Evolutionary conservation across 352 stramenopile species (phyloP), one percentile per base, ranked within the genome.

Genomic region (Phytophthora capsici): DNA sequence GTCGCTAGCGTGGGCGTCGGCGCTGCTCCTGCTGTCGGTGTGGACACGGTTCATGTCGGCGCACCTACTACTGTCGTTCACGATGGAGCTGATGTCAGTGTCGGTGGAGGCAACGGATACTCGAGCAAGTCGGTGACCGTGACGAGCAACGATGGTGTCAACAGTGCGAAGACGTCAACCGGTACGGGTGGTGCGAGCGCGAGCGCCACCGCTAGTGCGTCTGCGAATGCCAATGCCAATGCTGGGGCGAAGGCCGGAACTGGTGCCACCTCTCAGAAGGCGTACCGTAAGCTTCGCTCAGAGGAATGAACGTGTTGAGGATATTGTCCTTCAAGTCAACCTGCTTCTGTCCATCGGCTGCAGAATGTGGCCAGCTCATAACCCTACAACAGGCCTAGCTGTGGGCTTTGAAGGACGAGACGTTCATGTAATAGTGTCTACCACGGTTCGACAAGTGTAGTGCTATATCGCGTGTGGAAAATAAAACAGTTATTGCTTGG

Each of bases 201-300:
- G 7, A 59, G 25, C 8, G 51, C 51, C 38, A 41, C 36, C 8
- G 51, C 51, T 3, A 59, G 34, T 16, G 37, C 50, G 9, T 46
- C 34, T 40, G 51, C 51, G 20, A 55, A 55, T 32, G 26, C 46
- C 5, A 56, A 45, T 19, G 48, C 48, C n/a, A 32, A 32, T 4
- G 48, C 30, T 17, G 34, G 16, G 3, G 23, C 44, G 2, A 25
- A 20, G n/a, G 34, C 34, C 9, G 38, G 38, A 3, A 34, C 50
- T 0, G 13, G 17, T 26, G 34, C n/a, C 12, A 56, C 56, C 17
- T 63, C 44, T 45, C 56, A 63, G 56, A 63, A 63, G 36, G 23
- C 57, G 47, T 65, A 58, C 47, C 57, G 57, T 14, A 46, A 65
- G 26, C 46, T 65, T 20, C 57, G 57, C 2, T 50, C 45, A 17